Conservation (phyloP, 192 early-diverging fungal genomes). For the Coemansia aciculifera region DNA sequence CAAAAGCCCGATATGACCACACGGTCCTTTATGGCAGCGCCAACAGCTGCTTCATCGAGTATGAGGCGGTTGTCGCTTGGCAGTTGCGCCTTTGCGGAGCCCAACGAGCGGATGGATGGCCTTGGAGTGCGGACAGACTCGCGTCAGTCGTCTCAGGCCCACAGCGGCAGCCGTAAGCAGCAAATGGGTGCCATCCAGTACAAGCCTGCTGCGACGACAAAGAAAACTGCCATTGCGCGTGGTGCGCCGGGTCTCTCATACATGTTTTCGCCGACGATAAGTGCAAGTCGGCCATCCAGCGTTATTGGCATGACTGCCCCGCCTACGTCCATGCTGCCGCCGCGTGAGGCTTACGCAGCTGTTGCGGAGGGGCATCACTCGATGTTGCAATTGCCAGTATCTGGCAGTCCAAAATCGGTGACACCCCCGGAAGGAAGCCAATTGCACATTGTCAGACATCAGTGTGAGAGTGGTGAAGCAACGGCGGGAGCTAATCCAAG, state of each 20-base stretch:
- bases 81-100: conserved; percentile 9
- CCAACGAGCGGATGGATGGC: conserved; percentile 17
- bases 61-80: conserved; percentile 18
- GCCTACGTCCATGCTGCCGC: not conserved
- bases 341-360: not conserved
- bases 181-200: conserved; percentile 47
- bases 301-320: conserved; percentile 29
- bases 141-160: conserved; percentile 31
- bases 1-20: not conserved
- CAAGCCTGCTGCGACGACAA: conserved; percentile 31
- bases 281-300: conserved; percentile 47
- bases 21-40: not conserved
- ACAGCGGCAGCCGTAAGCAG: conserved; percentile 12
- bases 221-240: conserved; percentile 38
- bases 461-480: not conserved
- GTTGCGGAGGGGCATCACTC: not conserved
- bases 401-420: not conserved
- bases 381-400: not conserved
- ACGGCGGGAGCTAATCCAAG: not conserved
- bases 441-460: not conserved
- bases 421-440: not conserved
- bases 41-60: not conserved
- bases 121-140: conserved; percentile 19
- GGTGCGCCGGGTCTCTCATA: conserved; percentile 54
- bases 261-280: conserved; percentile 51